Evolutionary conservation across 179 eudicot species (phyloP).

Genomic region (Beta lomatogona): DNA sequence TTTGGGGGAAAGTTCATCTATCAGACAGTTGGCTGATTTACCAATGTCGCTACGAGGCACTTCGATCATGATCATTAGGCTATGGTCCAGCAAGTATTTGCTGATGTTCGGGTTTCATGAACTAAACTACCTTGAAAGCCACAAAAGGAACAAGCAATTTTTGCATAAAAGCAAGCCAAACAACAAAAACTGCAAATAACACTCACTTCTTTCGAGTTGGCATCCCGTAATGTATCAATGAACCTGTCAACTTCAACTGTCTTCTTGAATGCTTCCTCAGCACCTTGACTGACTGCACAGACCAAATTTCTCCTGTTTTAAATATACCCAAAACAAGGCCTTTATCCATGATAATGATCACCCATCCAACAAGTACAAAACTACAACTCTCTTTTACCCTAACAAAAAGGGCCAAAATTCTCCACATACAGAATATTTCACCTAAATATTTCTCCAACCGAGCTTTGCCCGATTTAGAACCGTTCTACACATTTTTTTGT

Average conservation of each 20-base stretch:
- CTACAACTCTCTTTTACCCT: not conserved
- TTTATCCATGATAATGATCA: slow-evolving; percentile 44
- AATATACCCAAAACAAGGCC: slow-evolving; percentile 56
- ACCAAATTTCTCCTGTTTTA: slow-evolving; percentile 90
- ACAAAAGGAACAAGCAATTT: not conserved
- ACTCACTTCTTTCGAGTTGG: slow-evolving; percentile 75
- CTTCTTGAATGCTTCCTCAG: slow-evolving; percentile 87
- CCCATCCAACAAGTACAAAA: slow-evolving; percentile 19
- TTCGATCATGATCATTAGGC: not conserved
- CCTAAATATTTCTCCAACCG: not conserved
- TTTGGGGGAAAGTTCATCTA: not conserved
- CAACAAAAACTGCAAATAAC: not conserved
- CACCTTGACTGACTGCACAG: slow-evolving; percentile 82
- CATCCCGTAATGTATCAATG: slow-evolving; percentile 77
- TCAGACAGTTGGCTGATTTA: not conserved
- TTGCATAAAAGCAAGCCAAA: not conserved
- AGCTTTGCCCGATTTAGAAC: too few species aligned
- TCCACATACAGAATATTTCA: not conserved
- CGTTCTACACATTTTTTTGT: too few species aligned
- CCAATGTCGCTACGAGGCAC: not conserved
- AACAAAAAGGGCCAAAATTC: too few species aligned
- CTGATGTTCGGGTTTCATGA: not conserved
- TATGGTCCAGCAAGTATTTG: not conserved
- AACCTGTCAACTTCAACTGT: slow-evolving; percentile 87
- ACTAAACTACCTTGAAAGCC: not conserved